phyloP scores from a whole-genome alignment of 2,329 filamentous ascomycete genomes.

The Fusarium paranaense region DNA sequence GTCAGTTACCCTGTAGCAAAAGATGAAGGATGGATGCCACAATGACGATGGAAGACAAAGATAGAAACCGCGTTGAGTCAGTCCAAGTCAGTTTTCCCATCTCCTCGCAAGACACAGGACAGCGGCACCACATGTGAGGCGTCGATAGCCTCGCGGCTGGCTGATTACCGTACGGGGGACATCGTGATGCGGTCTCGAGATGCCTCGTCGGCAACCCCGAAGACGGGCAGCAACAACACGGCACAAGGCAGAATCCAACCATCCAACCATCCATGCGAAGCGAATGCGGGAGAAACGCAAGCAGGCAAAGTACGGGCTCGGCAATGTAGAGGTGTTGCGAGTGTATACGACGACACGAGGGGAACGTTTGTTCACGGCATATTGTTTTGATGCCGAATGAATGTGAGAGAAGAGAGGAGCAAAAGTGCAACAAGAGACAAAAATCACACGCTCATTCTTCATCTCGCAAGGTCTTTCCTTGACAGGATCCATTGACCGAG shows the following conservation, averaged over 20 bases:
- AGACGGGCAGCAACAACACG: neutral
- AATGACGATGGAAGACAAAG: neutral
- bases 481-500: neutral
- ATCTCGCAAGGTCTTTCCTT: neutral
- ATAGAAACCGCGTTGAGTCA: slow-evolving; percentile 15
- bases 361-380: neutral
- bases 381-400: neutral
- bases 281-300: neutral
- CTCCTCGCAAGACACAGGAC: slow-evolving; percentile 5
- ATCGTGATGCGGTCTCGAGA: neutral
- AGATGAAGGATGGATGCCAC: neutral
- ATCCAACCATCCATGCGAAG: neutral
- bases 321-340: neutral
- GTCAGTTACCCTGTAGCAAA: neutral
- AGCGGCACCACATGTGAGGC: slow-evolving; percentile 2
- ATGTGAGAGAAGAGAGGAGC: neutral
- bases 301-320: neutral
- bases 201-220: slow-evolving; percentile 26
- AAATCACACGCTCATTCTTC: neutral
- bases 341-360: neutral
- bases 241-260: neutral
- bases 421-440: neutral
- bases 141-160: slow-evolving; percentile 19
- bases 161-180: neutral
- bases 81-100: neutral